Base-by-base conservation (phyloP, 768 basidiomycete species). In the Polyporus arcularius region DNA sequence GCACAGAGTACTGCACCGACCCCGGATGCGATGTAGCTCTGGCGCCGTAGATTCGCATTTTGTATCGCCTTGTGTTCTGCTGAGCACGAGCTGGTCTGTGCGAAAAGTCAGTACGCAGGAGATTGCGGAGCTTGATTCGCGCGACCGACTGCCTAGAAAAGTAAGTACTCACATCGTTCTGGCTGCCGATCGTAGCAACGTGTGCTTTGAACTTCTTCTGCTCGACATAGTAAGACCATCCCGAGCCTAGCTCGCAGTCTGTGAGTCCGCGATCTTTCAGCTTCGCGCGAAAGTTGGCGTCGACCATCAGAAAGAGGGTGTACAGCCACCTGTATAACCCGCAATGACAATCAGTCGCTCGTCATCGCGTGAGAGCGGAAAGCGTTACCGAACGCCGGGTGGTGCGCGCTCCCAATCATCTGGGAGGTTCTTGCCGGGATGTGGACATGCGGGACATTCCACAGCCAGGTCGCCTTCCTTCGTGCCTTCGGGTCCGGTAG, bases 171-270 rank as follows among this genome's bases (percentile, higher is more conserved):
- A 67, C 57, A 57, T 68, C 72, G 12, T 71, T 71, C 67, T 67
- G 30, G 9, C 64, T 47, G 2, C 46, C 45, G n/a, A n/a, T n/a
- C n/a, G n/a, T n/a, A n/a, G 28, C 49, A 21, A 72, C 35, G 42
- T 68, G 63, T 14, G 18, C 26, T 31, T 60, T 48, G 47, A 70
- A 75, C 5, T n/a, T 1, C 0, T 1, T 31, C 1, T 66, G 55
- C 42, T 73, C 65, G 0, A 72, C 68, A 42, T 70, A 73, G 32
- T 73, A 72, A 0, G 65, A 45, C 67, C 63, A 68, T 0, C 74
- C 74, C 0, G 15, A 50, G 63, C 3, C 52, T 55, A 10, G 63
- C 55, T 4, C 11, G 10, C 42, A 10, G 11, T 30, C 41, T 51
- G 63, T 4, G 26, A 59, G 41, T 21, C 51, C 51, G 5, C 51